Evolutionary conservation across 2,329 filamentous ascomycete genomes (phyloP), one percentile per base, ranked within the genome.

Genomic region (Paramyrothecium sp.): DNA sequence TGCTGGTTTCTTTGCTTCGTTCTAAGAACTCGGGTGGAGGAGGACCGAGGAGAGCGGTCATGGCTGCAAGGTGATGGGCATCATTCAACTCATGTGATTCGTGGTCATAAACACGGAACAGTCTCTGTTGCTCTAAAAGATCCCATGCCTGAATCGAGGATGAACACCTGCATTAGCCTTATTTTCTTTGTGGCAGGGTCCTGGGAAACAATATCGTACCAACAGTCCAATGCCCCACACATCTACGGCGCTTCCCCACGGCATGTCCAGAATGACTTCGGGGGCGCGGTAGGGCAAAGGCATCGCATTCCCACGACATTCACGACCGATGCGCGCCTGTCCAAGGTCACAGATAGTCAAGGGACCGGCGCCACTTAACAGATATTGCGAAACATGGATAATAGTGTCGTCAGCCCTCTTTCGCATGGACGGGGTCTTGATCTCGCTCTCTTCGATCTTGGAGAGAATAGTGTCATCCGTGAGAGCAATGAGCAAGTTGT

Each of bases 201-300:
- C 26, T 54, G 34, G 53, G 22, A 20, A 48, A 38, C 16, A n/a
- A 30, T 51, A 44, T 46, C 55, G 59, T 61, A 75, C 72, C 62
- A 75, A 51, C 13, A 75, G 61, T 38, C 68, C 73, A 1, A 68
- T 56, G 33, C 68, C 72, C 74, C 73, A 77, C 19, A 69, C 61
- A 61, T 77, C 73, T 19, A 74, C 68, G 16, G 61, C 44, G 41
- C 63, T 60, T 11, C 67, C 66, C 72, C 73, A 75, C 0, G 60
- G 55, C 65, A 74, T 73, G 22, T 65, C 63, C 17, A 75, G 65
- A 60, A 75, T 69, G 7, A 76, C 67, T 56, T 76, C 74, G 0
- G 73, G 73, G 21, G 72, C 68, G n/a, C 70, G 67, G 53, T 71
- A 72, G 2, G 58, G 66, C 8, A 64, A 5, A 7, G 69, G 69